Evolutionary conservation across 2,329 filamentous ascomycete species (phyloP), one percentile per base, ranked within the genome.

Genomic region (Balansia obtecta): DNA sequence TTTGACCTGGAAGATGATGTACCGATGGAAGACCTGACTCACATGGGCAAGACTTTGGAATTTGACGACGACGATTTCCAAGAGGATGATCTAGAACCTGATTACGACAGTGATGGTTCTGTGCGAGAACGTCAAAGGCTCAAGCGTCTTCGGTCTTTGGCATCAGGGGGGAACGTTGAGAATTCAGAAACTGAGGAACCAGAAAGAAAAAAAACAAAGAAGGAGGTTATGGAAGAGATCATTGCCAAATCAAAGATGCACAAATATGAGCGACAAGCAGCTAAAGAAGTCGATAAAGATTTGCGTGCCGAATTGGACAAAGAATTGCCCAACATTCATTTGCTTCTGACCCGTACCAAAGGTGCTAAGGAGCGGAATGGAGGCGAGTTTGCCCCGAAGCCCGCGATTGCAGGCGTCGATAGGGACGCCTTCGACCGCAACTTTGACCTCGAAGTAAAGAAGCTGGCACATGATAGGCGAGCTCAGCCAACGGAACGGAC

Each of bases 191-290:
- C 74, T 37, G 74, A 74, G 18, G 71, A 83, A 55, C 89, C 88
- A 0, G 85, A 91, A 59, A 79, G 85, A 52, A 96, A 95, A 67
- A 98, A 96, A 72, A 84, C 84, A 3, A 97, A 96, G 69, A 86
- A 93, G 49, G 93, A 98, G 67, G 87, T 98, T 46, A 96, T 97
- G 88, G 86, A 95, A 61, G 94, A 98, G 67, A 77, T 98, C 54
- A 96, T 98, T 57, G 88, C 90, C 53, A 98, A 98, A 68, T 97
- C 91, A 1, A 98, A 98, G 64, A 75, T 87, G 54, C 79, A 96
- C 76, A 97, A 95, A 69, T 90, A 91, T 62, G 90, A 97, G 69
- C 82, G 93, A 40, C 93, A 98, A 67, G 83, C 88, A 53, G 81
- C 82, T 30, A 96, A 95, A 63, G 93, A 97, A 54, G 88, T 93